These are phyloP conservation scores for Aspergillus sp. DNA, from an alignment of 2,329 filamentous ascomycete species.

Conservation along the genomic window DNA sequence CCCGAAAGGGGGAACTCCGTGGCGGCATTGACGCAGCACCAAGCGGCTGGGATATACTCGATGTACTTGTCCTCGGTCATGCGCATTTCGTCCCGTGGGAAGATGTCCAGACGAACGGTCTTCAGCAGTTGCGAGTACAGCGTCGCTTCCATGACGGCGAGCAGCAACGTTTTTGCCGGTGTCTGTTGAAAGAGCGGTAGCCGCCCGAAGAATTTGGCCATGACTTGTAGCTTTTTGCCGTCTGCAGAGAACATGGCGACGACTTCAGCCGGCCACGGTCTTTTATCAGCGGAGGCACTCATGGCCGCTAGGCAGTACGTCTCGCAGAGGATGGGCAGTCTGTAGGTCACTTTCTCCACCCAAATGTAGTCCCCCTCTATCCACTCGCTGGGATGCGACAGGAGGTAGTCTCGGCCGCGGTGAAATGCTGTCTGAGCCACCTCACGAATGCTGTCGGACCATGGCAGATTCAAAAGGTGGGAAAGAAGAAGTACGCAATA, in stretches of 20 bases:
- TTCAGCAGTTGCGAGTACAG: constrained; percentile 7
- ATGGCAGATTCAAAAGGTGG: background rate
- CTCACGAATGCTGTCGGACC: background rate
- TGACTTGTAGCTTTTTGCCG: too few species aligned
- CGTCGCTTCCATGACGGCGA: constrained; percentile 7
- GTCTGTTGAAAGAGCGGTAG: constrained; percentile 1
- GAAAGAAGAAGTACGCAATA: constrained; percentile 19
- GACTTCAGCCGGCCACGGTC: constrained; percentile 6
- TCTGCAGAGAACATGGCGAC: background rate
- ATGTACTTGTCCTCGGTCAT: constrained; percentile 24
- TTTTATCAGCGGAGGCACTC: constrained; percentile 12
- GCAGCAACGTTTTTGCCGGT: background rate
- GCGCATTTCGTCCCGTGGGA: constrained; percentile 8
- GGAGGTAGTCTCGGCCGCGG: background rate
- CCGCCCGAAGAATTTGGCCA: background rate
- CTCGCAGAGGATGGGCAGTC: constrained; percentile 20
- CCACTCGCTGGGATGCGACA: background rate
- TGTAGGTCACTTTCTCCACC: constrained; percentile 24
- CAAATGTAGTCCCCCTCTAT: constrained; percentile 16
- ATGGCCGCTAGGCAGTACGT: constrained; percentile 31
- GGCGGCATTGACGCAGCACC: constrained; percentile 21
- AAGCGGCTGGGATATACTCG: constrained; percentile 26
- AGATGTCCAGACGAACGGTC: constrained; percentile 11
- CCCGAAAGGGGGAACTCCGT: constrained; percentile 6
- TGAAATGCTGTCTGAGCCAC: background rate